phyloP scores from a whole-genome alignment of 1,284 basidiomycete genomes.

The Pascua guehoae region DNA sequence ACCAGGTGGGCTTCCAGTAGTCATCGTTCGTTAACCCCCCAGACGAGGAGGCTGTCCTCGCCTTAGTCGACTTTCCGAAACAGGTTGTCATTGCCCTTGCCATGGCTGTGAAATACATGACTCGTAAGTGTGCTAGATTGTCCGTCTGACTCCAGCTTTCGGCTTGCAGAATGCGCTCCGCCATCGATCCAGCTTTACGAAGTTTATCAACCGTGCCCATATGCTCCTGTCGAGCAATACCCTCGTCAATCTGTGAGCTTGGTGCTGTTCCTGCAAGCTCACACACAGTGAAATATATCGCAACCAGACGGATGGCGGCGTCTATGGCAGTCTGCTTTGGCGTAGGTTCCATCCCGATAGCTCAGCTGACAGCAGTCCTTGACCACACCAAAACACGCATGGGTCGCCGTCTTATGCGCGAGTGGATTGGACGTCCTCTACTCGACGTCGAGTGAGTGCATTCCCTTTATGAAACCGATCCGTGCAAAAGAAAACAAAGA shows the following conservation, averaged over 20 bases:
- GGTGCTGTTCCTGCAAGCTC: slow-evolving; percentile 8
- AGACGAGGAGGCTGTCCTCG: slow-evolving; percentile 42
- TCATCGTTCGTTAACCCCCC: not conserved
- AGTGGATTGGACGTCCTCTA: slow-evolving; percentile 84
- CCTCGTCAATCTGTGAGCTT: slow-evolving; percentile 66
- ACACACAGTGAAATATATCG: slow-evolving; percentile 70
- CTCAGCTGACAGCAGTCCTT: slow-evolving; percentile 53
- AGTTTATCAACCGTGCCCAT: slow-evolving; percentile 71
- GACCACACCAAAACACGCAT: slow-evolving; percentile 84
- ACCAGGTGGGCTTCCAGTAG: slow-evolving; percentile 16
- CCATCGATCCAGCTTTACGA: slow-evolving; percentile 70
- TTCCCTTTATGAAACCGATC: no score
- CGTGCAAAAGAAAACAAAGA: no score
- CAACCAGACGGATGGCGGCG: slow-evolving; percentile 75
- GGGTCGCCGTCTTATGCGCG: slow-evolving; percentile 75
- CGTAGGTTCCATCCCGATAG: slow-evolving; percentile 29
- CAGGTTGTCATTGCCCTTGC: slow-evolving; percentile 63
- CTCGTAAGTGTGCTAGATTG: slow-evolving; percentile 33
- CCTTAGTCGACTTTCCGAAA: slow-evolving; percentile 69
- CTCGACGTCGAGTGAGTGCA: slow-evolving; percentile 63
- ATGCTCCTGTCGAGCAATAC: slow-evolving; percentile 91
- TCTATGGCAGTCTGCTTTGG: slow-evolving; percentile 76
- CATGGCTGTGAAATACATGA: slow-evolving; percentile 71
- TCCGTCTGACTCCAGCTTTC: slow-evolving; percentile 54
- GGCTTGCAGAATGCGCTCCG: slow-evolving; percentile 69